Evolutionary conservation across 2,329 filamentous ascomycete species (phyloP), one percentile per base, ranked within the genome.

Genomic region (Aspergillus persii): DNA sequence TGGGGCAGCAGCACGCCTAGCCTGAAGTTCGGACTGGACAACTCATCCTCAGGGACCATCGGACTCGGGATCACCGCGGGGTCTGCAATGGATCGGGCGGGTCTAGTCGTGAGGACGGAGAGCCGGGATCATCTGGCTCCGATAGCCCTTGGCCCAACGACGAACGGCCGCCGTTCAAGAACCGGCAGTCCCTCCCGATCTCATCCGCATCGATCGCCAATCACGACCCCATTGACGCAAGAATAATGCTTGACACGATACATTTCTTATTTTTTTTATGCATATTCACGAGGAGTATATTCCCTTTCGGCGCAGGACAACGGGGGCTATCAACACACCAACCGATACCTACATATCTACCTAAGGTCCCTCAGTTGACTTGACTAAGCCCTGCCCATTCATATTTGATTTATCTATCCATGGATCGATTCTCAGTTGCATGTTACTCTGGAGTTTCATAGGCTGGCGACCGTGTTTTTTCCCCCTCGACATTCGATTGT

Each of bases 61-160:
- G 71, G 74, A 30, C 60, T 76, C 57, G 72, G 76, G 47, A 71
- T 76, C 63, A 68, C 72, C 49, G 66, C 62, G 49, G 66, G 71
- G 52, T 54, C 79, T 63, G 72, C 80, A 8, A 83, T 85, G 64
- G 84, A 85, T 57, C 77, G 92, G 44, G 87, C 85, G 50, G 93
- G 93, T 1, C 74, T 97, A 63, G 87, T 91, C 56, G 85, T 92
- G 2, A 81, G 94, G 65, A 96, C 91, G 0, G 94, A 97, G 71
- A 96, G 92, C 71, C 83, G 92, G 55, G 95, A 98, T 71, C 83
- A 91, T 59, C 76, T 97, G 41, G 81, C 84, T 15, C 83, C 80
- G 8, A 71, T 85, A 12, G 83, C 79, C 74, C 58, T 77, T 31
- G 75, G 73, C 67, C 83, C 83, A 11, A 81, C 78, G 52, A 78